Conservation (phyloP, 2,329 filamentous ascomycete genomes). For the Aspergillus sp. region DNA sequence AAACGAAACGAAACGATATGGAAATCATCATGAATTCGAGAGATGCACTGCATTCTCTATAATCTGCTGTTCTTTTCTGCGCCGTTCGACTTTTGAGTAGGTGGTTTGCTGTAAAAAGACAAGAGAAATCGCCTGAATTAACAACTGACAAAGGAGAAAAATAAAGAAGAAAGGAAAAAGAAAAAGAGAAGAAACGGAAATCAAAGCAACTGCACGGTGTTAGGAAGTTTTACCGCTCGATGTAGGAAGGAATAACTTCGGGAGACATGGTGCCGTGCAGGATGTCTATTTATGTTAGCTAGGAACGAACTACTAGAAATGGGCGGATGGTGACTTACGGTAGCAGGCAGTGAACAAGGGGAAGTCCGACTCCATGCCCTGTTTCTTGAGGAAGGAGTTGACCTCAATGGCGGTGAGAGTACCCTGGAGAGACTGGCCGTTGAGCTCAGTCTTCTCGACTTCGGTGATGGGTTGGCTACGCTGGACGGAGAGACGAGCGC, state of each 20-base stretch:
- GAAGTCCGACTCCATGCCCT: conserved; percentile 72
- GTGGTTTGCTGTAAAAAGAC: conserved; percentile 13
- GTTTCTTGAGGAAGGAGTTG: conserved; percentile 73
- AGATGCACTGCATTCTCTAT: background rate
- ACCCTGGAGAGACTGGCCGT: conserved; percentile 94
- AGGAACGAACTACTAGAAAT: background rate
- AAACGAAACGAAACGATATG: conserved; percentile 1
- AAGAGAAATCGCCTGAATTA: conserved; percentile 10
- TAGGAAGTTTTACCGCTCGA: conserved; percentile 37
- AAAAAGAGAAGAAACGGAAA: conserved; percentile 4
- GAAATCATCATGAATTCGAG: background rate
- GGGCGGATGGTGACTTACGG: conserved; percentile 31
- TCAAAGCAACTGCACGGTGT: background rate
- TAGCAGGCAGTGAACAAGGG: conserved; percentile 88
- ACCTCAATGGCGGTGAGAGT: conserved; percentile 89
- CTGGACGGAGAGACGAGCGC: conserved; percentile 79
- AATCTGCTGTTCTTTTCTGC: conserved; percentile 9
- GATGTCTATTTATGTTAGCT: conserved; percentile 47
- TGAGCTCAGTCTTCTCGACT: conserved; percentile 80
- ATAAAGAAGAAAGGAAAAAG: background rate
- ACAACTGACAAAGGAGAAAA: conserved; percentile 5
- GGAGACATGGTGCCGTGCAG: conserved; percentile 67
- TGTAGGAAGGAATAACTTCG: conserved; percentile 69
- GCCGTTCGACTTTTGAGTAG: background rate
- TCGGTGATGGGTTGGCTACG: conserved; percentile 72